Evolutionary conservation across 441 rosid species (phyloP), one percentile per base, ranked within the genome.

Genomic region (Arabidopsis lyrata): DNA sequence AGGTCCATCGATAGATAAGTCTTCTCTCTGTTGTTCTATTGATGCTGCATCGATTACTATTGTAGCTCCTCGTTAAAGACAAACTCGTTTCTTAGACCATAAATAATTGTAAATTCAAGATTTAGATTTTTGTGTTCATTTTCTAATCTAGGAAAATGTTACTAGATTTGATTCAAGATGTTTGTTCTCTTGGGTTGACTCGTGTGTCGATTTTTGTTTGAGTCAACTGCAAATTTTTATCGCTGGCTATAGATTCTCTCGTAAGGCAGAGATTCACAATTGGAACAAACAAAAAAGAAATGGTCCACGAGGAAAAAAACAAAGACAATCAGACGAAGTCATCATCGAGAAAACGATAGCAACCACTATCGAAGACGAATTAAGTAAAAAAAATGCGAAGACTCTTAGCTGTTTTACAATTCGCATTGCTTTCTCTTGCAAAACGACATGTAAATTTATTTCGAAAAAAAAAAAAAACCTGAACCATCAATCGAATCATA

Each of bases 41-140:
- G 79, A 86, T 56, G 74, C 68, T 0, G 82, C 60, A 12, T 54
- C 84, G 4, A 75, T 83, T 57, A 81, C 91, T 49, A 45, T 49
- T 54, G 13, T 85, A 29, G 39, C 50, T 54, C 83, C 86, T 60
- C 79, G 85, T 31, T 87, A 44, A 66, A 38, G 27, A 34, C 6
- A 15, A 57, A 18, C n/a, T 15, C 12, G 8, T 55, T 31, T 55
- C 20, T n/a, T 6, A 13, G n/a, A 38, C 22, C 22, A 55, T 3
- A 32, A 32, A 1, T 9, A 31, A 8, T 60, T 7, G 18, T 15
- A 49, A n/a, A 35, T 48, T 8, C 29, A 57, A 12, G 3, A 18
- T 58, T 32, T 47, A 24, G 36, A 8, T 14, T 41, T 62, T 54
- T 45, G 31, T 24, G 15, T 63, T 63, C 81, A 81, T 69, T 77